Conservation (phyloP, 345 rosid species). For the Eucalyptus rudis region DNA sequence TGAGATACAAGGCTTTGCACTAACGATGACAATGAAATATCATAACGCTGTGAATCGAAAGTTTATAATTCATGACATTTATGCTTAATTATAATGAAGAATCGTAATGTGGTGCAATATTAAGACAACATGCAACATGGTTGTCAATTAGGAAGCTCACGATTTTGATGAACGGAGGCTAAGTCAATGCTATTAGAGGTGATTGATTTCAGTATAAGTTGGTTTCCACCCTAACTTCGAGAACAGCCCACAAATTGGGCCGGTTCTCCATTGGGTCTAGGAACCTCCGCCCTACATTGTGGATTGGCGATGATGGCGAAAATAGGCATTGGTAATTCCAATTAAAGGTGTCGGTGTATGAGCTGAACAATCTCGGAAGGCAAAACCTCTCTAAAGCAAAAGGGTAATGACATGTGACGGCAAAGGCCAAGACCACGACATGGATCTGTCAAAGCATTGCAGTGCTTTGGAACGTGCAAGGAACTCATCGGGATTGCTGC, state of each 20-base stretch:
- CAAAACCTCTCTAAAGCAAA: background rate
- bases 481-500: background rate
- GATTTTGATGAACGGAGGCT: background rate
- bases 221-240: rapidly evolving
- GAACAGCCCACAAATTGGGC: rapidly evolving
- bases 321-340: background rate
- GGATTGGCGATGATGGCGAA: background rate
- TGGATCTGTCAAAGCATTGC: background rate
- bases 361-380: background rate
- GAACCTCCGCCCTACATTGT: background rate
- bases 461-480: background rate
- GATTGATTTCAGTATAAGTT: background rate
- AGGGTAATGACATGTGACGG: background rate
- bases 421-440: background rate
- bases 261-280: background rate
- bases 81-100: background rate
- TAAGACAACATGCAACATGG: background rate
- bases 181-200: too few relatives aligned
- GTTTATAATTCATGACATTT: background rate
- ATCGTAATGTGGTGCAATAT: background rate
- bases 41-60: background rate
- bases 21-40: background rate
- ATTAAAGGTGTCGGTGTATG: background rate
- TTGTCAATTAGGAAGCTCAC: background rate
- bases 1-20: background rate